Base-by-base conservation (phyloP, 2,329 filamentous ascomycete species). In the Penicillium sp. region DNA sequence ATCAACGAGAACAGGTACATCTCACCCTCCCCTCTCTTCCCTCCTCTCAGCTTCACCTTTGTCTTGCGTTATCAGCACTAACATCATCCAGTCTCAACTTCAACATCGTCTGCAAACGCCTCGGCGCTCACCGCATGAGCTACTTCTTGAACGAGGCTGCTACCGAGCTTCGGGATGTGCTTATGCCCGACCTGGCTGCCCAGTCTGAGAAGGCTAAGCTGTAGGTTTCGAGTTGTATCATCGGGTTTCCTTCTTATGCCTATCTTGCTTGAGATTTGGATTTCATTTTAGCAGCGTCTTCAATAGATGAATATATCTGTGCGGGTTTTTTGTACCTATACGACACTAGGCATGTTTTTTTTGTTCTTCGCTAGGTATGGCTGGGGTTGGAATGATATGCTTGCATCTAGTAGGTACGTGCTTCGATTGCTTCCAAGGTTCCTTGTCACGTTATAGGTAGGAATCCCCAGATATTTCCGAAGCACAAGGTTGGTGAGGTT, bases 101-200 rank as follows among this genome's bases (percentile, higher is more conserved):
- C 82, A 99, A 99, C 79, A 87, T 99, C 65, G 93, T 96, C 63
- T 95, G 90, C 74, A 99, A 98, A 84, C 87, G 90, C 56, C 81
- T 97, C 49, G 95, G 93, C 45, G 91, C 89, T 71, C 87, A 95
- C 69, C 88, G 90, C 66, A 96, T 99, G 93, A 95, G 90, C 77
- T 90, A 93, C 82, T 99, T 91, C 79, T 81, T 99, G 64, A 96
- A 92, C 70, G 95, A 99, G 79, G 93, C 95, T 0, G 95, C 93
- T 1, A 84, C 86, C 60, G 95, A 99, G 63, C 86, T 99, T 73
- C 85, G 93, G 63, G 93, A 96, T 66, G 77, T 99, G 53, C 84
- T 99, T 74, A 78, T 90, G 70, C 89, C 91, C 22, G 91, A 90
- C 47, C 76, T 96, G 45, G 63, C 68, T 33, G 70, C 73, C 33